Evolutionary conservation across 352 stramenopile genomes (phyloP), one percentile per base, ranked within the genome.

Genomic region (Lagenidium sp.): DNA sequence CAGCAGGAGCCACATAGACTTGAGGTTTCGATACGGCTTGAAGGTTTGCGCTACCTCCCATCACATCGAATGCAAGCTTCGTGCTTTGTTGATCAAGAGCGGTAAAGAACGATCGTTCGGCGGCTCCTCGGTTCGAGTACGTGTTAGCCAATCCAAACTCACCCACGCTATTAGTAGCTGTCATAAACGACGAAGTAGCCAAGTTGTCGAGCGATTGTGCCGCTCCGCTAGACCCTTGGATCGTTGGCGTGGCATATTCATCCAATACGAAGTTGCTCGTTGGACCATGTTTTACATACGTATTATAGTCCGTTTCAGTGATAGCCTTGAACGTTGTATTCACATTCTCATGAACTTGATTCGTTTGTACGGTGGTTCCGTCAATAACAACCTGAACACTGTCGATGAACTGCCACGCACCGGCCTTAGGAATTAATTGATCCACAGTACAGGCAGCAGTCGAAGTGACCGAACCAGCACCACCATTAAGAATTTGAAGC

Each of bases 401-500:
- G 18, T 50, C 43, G 28, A 50, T 41, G 24, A 50, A 50, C 23
- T 50, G 43, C 43, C 43, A 50, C 35, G 43, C 21, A 4, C 43
- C 43, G 15, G 43, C 34, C 30, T 50, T 50, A 26, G 43, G 43
- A 36, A 42, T 24, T 35, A 50, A 36, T 43, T 50, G 36, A 29
- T 53, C 37, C 44, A 45, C 34, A 39, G 45, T 53, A 40, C 45
- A 53, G 25, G 45, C 36, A 2, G 36, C 45, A 40, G 45, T 53
- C 23, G 45, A 53, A 46, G 45, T 53, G 36, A 53, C 45, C 28
- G 45, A 39, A 37, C 26, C 25, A 20, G 25, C 21, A 44, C 45
- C 36, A 53, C 45, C 45, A 45, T 46, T 53, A 46, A 45, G 25
- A 53, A 53, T 53, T 46, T 44, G 45, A 31, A 53, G 36, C 45